phyloP scores from a whole-genome alignment of 331 rosid species.

The Acacia pycnantha region DNA sequence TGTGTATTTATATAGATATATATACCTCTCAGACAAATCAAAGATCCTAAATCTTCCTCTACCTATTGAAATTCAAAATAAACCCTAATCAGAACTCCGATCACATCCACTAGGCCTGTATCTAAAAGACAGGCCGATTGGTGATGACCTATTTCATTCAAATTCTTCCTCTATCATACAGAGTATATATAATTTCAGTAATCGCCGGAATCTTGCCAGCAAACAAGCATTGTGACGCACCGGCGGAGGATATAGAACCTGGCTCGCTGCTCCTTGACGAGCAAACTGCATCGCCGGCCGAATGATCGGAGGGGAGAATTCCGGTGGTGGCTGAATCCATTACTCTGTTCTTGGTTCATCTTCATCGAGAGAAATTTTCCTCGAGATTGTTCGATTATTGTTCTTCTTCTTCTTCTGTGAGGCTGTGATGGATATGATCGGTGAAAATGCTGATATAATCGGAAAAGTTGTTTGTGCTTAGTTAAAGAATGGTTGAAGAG shows the following conservation, averaged over 20 bases:
- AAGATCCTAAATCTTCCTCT: neutral
- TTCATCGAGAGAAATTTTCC: neutral
- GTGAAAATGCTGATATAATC: neutral
- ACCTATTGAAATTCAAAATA: neutral
- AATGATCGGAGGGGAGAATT: conserved; percentile 49
- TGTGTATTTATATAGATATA: no score
- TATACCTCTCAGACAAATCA: neutral
- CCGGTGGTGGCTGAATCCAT: conserved; percentile 29
- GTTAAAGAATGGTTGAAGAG: neutral
- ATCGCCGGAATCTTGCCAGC: conserved; percentile 62
- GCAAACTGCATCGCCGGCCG: conserved; percentile 49
- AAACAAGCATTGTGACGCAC: conserved; percentile 71
- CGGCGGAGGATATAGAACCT: conserved; percentile 75
- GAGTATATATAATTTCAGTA: conserved; percentile 1
- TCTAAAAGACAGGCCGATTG: neutral
- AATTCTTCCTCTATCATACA: neutral
- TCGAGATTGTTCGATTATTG: neutral
- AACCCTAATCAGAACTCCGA: neutral
- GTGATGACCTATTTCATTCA: neutral
- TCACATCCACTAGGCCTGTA: neutral
- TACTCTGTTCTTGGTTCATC: conserved; percentile 28
- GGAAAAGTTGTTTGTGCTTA: neutral
- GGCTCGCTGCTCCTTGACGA: conserved; percentile 70
- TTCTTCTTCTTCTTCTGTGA: no score
- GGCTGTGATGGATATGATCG: neutral